Base-by-base conservation (phyloP, 257 asterid genomes). In the Eustoma russellianum region DNA sequence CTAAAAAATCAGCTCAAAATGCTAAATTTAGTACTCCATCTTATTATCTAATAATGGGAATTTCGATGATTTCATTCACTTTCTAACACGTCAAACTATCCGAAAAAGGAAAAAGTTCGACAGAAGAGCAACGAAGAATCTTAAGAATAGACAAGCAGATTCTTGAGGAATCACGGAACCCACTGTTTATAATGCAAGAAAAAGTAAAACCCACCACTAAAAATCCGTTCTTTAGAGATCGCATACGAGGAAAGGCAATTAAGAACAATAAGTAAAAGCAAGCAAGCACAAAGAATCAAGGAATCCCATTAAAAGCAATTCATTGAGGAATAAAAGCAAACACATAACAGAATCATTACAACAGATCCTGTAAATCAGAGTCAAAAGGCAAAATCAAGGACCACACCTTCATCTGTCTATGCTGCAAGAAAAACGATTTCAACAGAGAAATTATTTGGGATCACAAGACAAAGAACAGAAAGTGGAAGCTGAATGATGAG, bases 381-480 rank as follows among this genome's bases (percentile, higher is more conserved):
- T 30, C 44, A 17, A 33, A 65, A 48, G 12, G 61, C 3, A 4
- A 24, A 66, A 58, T 11, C 40, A 56, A 70, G 70, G 63, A 72
- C 41, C 74, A 62, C 55, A 84, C 94, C 94, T 84, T 84, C 85
- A 79, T 76, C 56, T 62, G 44, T 33, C 48, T 65, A 16, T 59
- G 55, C 49, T 45, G 44, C 35, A 19, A 19, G 33, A 59, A 5
- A 52, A 28, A 55, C 17, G 5, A 30, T 47, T 3, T 6, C 3
- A 9, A 9, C 44, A 13, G 45, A 52, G 56, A 33, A 48, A 46
- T 41, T 34, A 48, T 13, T 10, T 15, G 53, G 52, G 55, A 44
- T 62, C 47, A 49, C 33, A 55, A 58, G 50, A 52, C 28, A 44
- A 56, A 40, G 54, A 62, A 35, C n/a, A 49, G 33, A 41, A 55